These are phyloP conservation scores for Deinandra increscens DNA, from an alignment of 129 eudicot species.

Conservation along the genomic window DNA sequence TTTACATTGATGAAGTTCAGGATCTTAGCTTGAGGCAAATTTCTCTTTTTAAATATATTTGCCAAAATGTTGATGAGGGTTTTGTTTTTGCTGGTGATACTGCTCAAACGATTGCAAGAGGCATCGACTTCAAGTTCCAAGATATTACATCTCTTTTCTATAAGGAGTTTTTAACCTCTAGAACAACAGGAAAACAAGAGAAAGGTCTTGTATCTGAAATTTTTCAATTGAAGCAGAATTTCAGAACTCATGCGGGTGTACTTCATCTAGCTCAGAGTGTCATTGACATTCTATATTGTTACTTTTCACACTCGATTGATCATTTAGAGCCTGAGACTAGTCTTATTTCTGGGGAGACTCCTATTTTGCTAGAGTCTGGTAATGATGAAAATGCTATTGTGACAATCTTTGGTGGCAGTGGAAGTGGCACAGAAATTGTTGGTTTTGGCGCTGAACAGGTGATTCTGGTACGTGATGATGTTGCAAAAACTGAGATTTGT, in stretches of 20 bases:
- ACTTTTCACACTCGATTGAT: slow-evolving; percentile 62
- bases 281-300: slow-evolving; percentile 53
- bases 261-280: slow-evolving; percentile 74
- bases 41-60: slow-evolving; percentile 61
- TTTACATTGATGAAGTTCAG: slow-evolving; percentile 82
- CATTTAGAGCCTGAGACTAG: slow-evolving; percentile 65
- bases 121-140: slow-evolving; percentile 75
- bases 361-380: slow-evolving; percentile 54
- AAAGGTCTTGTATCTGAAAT: slow-evolving; percentile 55
- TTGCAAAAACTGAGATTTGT: slow-evolving; percentile 44
- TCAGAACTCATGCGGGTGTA: slow-evolving; percentile 76
- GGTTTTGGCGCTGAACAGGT: slow-evolving; percentile 96
- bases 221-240: slow-evolving; percentile 50
- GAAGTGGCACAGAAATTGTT: slow-evolving; percentile 44
- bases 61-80: slow-evolving; percentile 73
- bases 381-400: slow-evolving; percentile 55
- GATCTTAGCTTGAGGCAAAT: slow-evolving; percentile 72
- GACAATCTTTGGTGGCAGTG: slow-evolving; percentile 57
- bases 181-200: slow-evolving; percentile 25
- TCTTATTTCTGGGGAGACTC: slow-evolving; percentile 68
- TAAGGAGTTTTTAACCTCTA: slow-evolving; percentile 47
- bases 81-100: slow-evolving; percentile 77
- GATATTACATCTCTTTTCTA: slow-evolving; percentile 64
- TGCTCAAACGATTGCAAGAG: slow-evolving; percentile 79
- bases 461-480: slow-evolving; percentile 76